Base-by-base conservation (phyloP, 176 grass and related monocot genomes). In the Oryza officinalis region DNA sequence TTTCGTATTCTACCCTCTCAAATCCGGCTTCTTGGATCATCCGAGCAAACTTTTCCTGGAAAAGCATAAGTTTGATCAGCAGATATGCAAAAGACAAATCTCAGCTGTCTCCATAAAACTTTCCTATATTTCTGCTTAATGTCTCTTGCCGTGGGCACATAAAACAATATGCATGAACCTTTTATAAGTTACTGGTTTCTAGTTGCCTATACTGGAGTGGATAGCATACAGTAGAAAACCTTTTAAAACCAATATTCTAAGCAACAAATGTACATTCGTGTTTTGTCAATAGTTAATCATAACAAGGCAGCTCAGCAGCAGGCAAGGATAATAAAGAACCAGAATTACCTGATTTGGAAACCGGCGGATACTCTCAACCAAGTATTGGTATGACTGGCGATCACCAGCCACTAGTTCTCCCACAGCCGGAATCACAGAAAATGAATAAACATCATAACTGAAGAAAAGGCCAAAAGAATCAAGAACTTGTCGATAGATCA, bases 1-100 rank as follows among this genome's bases (percentile, higher is more conserved):
- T 98, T 79, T 98, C 96, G 38, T 95, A 98, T 60, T 95, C 87
- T 17, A 95, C 96, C 31, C 88, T 85, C 76, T 93, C 79, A 80
- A 98, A 98, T 78, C 93, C 96, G 0, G 96, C 91, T 87, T 95
- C 91, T 44, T 87, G 87, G 72, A 98, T 98, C 96, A 98, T 95
- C 72, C 78, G 88, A 76, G 90, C 92, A 76, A 97, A 97, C 66
- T 86, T 91, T 27, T 97, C 90, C 95, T 97, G 82, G 10, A 80
- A 9, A 79, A 38, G 46, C 26, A 78, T 4, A 81, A 40, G 46
- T 59, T 73, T 61, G 76, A 78, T 72, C 68, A 85, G 45, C 44
- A 46, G 60, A 43, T 15, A 67, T n/a, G 72, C 11, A 22, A 47
- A 81, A 81, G 9, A 23, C 4, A 14, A 3, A 52, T 8, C 47